Percentiles rank a stretch among this genome's conserved stretches.
phyloP scores from a whole-genome alignment of 2,329 filamentous ascomycete species.

The Leptographium lundbergii region DNA sequence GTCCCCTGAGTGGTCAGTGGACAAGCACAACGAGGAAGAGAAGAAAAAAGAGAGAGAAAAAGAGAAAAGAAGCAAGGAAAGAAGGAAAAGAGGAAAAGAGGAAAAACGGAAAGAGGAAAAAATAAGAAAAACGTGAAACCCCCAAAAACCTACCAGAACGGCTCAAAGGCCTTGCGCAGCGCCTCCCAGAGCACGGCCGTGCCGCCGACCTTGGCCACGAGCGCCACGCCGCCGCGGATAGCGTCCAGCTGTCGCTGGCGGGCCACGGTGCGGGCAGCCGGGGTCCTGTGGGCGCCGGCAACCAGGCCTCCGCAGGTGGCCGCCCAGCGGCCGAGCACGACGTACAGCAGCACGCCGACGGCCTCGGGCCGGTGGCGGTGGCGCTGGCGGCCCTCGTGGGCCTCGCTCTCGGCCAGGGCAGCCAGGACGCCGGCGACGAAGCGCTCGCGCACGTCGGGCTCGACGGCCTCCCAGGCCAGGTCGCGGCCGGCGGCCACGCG shows the following conservation, averaged over 20 bases:
- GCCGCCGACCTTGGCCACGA: slow-evolving; percentile 38
- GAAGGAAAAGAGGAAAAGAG: background rate
- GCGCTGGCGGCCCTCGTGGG: too few relatives aligned
- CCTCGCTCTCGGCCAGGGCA: slow-evolving; percentile 27
- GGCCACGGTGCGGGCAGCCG: slow-evolving; percentile 35
- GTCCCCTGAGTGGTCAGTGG: slow-evolving; percentile 22
- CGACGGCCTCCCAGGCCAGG: slow-evolving; percentile 49
- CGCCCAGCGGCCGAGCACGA: slow-evolving; percentile 58
- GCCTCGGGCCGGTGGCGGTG: slow-evolving; percentile 27
- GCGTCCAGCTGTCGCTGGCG: slow-evolving; percentile 44
- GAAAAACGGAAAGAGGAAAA: too few relatives aligned
- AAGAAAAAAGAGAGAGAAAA: too few relatives aligned
- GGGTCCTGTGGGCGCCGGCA: slow-evolving; percentile 19
- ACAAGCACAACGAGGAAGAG: too few relatives aligned
- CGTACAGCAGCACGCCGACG: slow-evolving; percentile 45
- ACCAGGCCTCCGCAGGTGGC: slow-evolving; percentile 43
- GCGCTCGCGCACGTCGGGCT: slow-evolving; percentile 37
- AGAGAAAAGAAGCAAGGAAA: too few relatives aligned
- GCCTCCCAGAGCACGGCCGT: slow-evolving; percentile 38
- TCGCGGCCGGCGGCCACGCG: slow-evolving; percentile 11
- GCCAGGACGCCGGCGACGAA: slow-evolving; percentile 46
- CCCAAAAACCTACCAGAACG: slow-evolving; percentile 43
- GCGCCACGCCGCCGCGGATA: slow-evolving; percentile 41
- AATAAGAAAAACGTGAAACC: too few relatives aligned
- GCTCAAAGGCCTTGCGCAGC: slow-evolving; percentile 35